Base-by-base conservation (phyloP, 1,139 yeast genomes). In the Yamadazyma atmosphaerica region DNA sequence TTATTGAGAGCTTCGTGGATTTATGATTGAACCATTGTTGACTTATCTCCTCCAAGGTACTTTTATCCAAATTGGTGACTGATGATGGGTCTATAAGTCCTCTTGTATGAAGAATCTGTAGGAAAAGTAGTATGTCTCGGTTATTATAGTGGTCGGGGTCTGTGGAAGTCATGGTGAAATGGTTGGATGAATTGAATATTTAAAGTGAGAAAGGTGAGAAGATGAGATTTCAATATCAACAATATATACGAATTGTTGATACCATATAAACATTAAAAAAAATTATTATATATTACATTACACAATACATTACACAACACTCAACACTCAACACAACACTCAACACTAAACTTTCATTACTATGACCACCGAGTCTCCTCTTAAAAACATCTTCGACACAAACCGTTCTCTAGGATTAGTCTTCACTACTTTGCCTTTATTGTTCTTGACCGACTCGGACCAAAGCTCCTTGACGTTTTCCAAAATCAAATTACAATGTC, bases 311-410 rank as follows among this genome's bases (percentile, higher is more conserved):
- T 22, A 4, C 6, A 14, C 8, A 25, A 12, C 29, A 25, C 11
- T 12, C 29, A 6, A 19, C n/a, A n/a, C n/a, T n/a, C 8, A 19
- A 19, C 22, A 19, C 22, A 6, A 19, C 22, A 19, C 22, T 19
- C 9, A 19, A 23, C 26, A 23, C 27, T 47, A 64, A 4, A 72
- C 72, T 52, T 82, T 84, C 49, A 90, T 70, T 2, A 92, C 81
- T 28, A 92, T 82, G 42, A 92, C 86, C 22, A 92, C 96, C 1
- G 96, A 86, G 62, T 92, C 99, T 1, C 99, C 99, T 61, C 99
- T 77, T 38, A 92, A 69, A 56, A 92, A 94, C 79, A 92, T 72
- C 63, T 92, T 92, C 45, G 90, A 79, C 11, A 92, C 81, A 56
- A 87, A 92, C 50, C 98, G 66, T 58, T 94, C 98, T 53, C 82